Evolutionary conservation across 2,329 filamentous ascomycete species (phyloP).

Genomic region (Aspergillus calidoustus): DNA sequence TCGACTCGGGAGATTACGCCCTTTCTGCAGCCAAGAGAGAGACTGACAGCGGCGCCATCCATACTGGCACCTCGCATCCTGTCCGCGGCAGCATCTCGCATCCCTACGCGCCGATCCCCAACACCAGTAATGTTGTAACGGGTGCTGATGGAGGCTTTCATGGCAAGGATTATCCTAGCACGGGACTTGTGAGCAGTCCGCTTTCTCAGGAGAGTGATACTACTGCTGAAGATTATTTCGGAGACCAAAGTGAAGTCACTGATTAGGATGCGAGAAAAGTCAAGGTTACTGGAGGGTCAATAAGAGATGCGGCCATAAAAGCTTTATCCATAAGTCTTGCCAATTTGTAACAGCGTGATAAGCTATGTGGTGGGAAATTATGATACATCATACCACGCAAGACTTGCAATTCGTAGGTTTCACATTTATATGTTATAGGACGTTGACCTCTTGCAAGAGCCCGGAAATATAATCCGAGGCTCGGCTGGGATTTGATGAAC

Average conservation of each 20-base stretch:
- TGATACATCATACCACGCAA: too few species aligned
- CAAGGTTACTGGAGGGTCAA: too few species aligned
- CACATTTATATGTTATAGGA: too few species aligned
- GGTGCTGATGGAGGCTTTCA: background rate
- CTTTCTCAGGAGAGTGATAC: background rate
- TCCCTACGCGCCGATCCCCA: slow-evolving; percentile 32
- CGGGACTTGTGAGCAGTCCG: background rate
- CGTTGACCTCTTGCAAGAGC: too few species aligned
- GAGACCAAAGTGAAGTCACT: background rate
- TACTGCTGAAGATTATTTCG: background rate
- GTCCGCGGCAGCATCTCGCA: slow-evolving; percentile 34
- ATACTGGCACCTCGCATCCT: slow-evolving; percentile 32
- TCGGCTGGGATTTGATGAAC: too few species aligned
- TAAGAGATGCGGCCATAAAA: background rate
- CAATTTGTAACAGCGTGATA: too few species aligned
- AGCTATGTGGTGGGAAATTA: too few species aligned
- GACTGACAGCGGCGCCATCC: slow-evolving; percentile 30
- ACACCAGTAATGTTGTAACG: slow-evolving; percentile 26
- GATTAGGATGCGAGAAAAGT: background rate
- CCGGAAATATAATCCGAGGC: too few species aligned
- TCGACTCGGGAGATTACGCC: slow-evolving; percentile 37
- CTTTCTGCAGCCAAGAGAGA: slow-evolving; percentile 28
- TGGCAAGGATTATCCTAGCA: background rate
- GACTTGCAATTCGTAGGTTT: too few species aligned
- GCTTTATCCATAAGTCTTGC: background rate